Percentiles rank a stretch among this genome's conserved stretches.
Conservation (phyloP, 148 eudicot genomes). For the Chenopodium berlandieri region DNA sequence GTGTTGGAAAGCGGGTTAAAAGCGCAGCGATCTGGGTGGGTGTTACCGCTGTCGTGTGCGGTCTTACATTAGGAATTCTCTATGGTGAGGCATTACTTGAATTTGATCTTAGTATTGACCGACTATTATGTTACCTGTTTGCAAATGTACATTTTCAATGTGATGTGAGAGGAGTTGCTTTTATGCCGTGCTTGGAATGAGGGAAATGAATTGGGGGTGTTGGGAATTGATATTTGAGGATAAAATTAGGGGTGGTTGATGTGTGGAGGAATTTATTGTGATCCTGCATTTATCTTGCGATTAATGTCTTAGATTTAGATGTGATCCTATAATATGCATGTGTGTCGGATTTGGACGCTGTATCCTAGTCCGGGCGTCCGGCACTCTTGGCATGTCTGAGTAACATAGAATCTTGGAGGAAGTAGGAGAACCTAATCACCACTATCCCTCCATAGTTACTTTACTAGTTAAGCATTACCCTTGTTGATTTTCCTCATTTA, state of each 20-base stretch:
- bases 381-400: neutral
- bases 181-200: neutral
- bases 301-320: neutral
- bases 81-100: slow-evolving; percentile 54
- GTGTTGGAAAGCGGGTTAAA: slow-evolving; percentile 64
- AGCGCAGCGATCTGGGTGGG: slow-evolving; percentile 79
- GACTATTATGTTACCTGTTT: neutral
- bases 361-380: neutral
- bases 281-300: neutral
- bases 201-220: neutral
- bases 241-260: neutral
- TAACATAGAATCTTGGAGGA: no score
- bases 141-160: neutral
- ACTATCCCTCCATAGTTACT: no score
- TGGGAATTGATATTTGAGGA: neutral
- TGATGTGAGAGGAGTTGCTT: neutral
- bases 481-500: no score
- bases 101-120: neutral
- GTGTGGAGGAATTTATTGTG: neutral
- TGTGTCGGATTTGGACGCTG: neutral
- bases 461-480: no score
- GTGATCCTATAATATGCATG: neutral
- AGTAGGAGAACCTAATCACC: no score
- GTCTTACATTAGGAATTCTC: slow-evolving; percentile 80
- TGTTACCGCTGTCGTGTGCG: slow-evolving; percentile 71